Percentiles rank a stretch among this genome's conserved stretches.
Evolutionary conservation across 768 basidiomycete genomes (phyloP).

Genomic region (Trametes coccinea): DNA sequence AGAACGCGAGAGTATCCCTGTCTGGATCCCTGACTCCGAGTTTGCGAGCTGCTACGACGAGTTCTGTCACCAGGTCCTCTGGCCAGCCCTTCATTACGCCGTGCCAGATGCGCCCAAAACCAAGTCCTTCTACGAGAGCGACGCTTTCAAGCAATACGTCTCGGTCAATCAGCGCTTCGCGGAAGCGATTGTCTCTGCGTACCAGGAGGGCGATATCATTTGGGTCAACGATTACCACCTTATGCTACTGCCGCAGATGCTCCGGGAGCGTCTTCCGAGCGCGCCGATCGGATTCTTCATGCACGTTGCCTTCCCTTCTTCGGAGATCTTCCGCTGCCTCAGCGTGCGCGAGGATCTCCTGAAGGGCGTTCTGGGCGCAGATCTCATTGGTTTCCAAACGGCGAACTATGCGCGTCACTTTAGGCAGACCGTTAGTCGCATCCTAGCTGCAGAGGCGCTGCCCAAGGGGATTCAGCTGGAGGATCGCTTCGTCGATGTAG

Average conservation of each 20-base stretch:
- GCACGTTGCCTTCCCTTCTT: slow-evolving; percentile 94
- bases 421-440: slow-evolving; percentile 80
- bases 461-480: slow-evolving; percentile 80
- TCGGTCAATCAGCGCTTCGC: slow-evolving; percentile 92
- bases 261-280: slow-evolving; percentile 65
- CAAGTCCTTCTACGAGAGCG: slow-evolving; percentile 75
- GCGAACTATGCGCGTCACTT: slow-evolving; percentile 83
- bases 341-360: slow-evolving; percentile 76
- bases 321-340: slow-evolving; percentile 93
- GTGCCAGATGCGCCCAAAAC: slow-evolving; percentile 88
- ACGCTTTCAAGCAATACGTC: slow-evolving; percentile 81
- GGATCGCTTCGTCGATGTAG: slow-evolving; percentile 78
- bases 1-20: slow-evolving; percentile 47
- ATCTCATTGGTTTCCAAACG: slow-evolving; percentile 92
- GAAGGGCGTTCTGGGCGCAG: slow-evolving; percentile 88
- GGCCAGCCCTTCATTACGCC: slow-evolving; percentile 86
- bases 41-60: slow-evolving; percentile 82
- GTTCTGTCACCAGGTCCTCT: slow-evolving; percentile 82
- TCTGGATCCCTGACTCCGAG: slow-evolving; percentile 82
- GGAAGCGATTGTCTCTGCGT: slow-evolving; percentile 73
- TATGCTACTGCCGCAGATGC: slow-evolving; percentile 85
- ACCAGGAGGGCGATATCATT: slow-evolving; percentile 88
- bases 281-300: slow-evolving; percentile 91
- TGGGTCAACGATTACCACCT: slow-evolving; percentile 98
- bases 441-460: slow-evolving; percentile 75